Base-by-base conservation (phyloP, 2,329 filamentous ascomycete genomes). In the Esteya vermicola region DNA sequence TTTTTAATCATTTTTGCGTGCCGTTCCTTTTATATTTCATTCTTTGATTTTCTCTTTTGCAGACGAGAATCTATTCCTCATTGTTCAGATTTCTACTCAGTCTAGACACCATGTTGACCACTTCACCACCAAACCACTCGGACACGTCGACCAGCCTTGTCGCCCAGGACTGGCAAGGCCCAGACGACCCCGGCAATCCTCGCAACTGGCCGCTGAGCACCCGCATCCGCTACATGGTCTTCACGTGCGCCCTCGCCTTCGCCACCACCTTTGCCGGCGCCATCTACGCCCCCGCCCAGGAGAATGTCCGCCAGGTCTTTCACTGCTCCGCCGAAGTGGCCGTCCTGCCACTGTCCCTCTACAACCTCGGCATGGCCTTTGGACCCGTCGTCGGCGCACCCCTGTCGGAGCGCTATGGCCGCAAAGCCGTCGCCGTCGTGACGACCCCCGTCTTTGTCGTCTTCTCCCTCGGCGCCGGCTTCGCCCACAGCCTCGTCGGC, bases 331-430 rank as follows among this genome's bases (percentile, higher is more conserved):
- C 71, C 1, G 61, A n/a, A n/a, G n/a, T 65, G 8, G 69, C 75
- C 0, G 58, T 81, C n/a, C 55, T 80, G 0, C 69, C 70, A 0
- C 53, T 81, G 1, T 68, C 75, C 0, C 52, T 77, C 6, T 81
- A 76, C 52, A 67, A 75, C 6, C 55, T 78, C 9, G 75, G 74
- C 0, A 61, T 81, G 0, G 72, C 60, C 4, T 58, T 78, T 14
- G 76, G 75, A 0, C 76, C 77, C 7, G 56, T 78, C 37, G 45
- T 76, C 13, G 70, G 69, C 9, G 72, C 74, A 0, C 76, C 75
- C 0, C 49, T 78, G 1, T 75, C 68, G 36, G 77, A 81, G 50
- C 67, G 62, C 0, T 55, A 70, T 26, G 76, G 77, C 3, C 61
- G 77, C 1, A 60, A 64, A 19, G 56, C 64, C 3, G 62, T 78